Evolutionary conservation across 257 asterid genomes (phyloP).

Genomic region (Misopates orontium): DNA sequence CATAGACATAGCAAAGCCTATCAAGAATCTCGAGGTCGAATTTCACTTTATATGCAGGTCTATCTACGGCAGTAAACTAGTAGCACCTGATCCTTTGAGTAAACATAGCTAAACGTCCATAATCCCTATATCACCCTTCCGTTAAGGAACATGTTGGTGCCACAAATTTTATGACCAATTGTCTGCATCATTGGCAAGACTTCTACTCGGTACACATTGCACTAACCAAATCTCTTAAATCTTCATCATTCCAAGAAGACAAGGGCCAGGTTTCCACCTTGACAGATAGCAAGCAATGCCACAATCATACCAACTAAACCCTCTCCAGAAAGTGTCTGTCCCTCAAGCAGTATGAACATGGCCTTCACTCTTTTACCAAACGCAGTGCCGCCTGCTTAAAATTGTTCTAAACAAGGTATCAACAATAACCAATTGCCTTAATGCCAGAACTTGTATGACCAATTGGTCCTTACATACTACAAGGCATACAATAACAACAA

Average conservation of each 20-base stretch:
- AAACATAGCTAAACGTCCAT: neutral
- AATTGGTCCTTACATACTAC: no score
- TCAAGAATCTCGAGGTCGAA: slow-evolving; percentile 3
- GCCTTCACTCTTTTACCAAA: neutral
- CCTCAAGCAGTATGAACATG: neutral
- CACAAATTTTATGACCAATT: neutral
- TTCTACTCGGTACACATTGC: no score
- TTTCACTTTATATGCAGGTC: neutral
- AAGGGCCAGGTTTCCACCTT: no score
- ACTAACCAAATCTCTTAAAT: no score
- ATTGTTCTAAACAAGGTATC: neutral
- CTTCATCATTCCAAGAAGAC: no score
- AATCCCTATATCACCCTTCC: no score
- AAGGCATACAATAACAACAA: neutral
- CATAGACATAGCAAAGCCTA: neutral
- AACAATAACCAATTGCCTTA: no score
- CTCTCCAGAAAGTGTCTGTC: neutral
- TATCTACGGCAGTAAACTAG: neutral
- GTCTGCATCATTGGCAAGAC: neutral
- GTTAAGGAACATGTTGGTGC: no score
- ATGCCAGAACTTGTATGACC: no score
- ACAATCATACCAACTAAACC: no score
- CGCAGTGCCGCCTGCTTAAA: neutral
- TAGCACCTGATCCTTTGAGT: neutral
- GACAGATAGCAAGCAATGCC: no score